phyloP scores from a whole-genome alignment of 208 protist genomes.

The Trypanosoma conorhini region DNA sequence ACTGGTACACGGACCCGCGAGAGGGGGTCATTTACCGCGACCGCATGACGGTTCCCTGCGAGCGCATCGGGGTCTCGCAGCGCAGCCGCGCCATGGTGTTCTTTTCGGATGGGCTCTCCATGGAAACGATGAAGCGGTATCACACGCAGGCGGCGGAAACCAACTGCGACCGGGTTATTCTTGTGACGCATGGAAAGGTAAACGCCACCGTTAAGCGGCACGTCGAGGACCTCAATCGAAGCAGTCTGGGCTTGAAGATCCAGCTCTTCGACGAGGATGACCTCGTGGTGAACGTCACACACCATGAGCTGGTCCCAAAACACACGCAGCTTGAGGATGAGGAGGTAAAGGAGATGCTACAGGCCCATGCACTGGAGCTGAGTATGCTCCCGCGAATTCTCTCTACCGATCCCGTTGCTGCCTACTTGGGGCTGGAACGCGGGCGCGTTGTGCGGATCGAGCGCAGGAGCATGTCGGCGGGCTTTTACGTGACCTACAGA shows the following conservation, averaged over 20 bases:
- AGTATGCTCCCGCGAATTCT: constrained; percentile 96
- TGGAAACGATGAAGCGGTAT: constrained; percentile 63
- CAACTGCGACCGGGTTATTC: constrained; percentile 63
- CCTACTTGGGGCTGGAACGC: constrained; percentile 94
- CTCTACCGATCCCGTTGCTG: constrained; percentile 94
- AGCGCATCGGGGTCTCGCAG: constrained; percentile 42
- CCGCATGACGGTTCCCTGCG: constrained; percentile 81
- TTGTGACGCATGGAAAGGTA: constrained; percentile 57
- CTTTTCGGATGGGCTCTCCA: constrained; percentile 67
- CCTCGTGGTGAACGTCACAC: constrained; percentile 97
- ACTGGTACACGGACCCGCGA: constrained; percentile 44
- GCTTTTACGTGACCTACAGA: constrained; percentile 98
- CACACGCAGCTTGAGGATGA: constrained; percentile 90
- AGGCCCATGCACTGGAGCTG: constrained; percentile 93
- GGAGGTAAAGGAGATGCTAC: constrained; percentile 89
- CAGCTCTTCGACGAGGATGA: constrained; percentile 96
- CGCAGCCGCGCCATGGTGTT: constrained; percentile 68
- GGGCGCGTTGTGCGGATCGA: constrained; percentile 97
- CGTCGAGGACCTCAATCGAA: constrained; percentile 72
- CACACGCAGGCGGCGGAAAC: constrained; percentile 42
- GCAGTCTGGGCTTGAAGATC: constrained; percentile 64
- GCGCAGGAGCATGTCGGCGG: constrained; percentile 96
- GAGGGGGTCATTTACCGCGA: constrained; percentile 66
- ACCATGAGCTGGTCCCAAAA: constrained; percentile 97
- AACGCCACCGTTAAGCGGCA: constrained; percentile 73